Evolutionary conservation across 257 asterid genomes (phyloP).

Genomic region (Agastache rugosa): DNA sequence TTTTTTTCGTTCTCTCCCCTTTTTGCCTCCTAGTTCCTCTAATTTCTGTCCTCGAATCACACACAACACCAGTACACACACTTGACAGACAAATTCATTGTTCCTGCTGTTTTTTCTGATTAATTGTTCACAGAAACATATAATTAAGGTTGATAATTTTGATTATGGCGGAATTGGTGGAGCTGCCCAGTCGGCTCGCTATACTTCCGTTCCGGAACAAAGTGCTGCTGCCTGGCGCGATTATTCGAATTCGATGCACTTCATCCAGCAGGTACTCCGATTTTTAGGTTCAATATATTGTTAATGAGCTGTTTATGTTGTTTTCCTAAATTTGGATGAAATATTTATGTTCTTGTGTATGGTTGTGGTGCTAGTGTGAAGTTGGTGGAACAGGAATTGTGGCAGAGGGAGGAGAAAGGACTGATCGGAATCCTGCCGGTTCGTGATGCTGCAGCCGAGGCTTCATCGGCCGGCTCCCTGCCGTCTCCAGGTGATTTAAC

Average conservation of each 20-base stretch:
- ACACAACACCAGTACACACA: neutral
- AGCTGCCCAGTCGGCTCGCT: conserved; percentile 90
- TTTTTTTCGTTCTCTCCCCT: neutral
- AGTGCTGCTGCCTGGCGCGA: conserved; percentile 95
- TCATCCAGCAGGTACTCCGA: conserved; percentile 82
- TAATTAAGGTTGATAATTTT: conserved; percentile 6
- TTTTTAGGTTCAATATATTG: neutral
- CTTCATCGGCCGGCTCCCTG: conserved; percentile 50
- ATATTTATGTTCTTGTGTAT: conserved; percentile 25
- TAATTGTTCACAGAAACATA: neutral
- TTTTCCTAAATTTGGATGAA: conserved; percentile 17
- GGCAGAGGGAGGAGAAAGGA: conserved; percentile 99
- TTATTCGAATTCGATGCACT: conserved; percentile 96
- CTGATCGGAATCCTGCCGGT: conserved; percentile 94
- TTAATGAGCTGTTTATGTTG: conserved; percentile 9
- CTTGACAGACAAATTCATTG: neutral
- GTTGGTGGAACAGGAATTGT: conserved; percentile 95
- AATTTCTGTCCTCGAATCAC: neutral
- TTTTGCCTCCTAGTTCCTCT: neutral
- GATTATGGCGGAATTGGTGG: conserved; percentile 89
- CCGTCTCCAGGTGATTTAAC: conserved; percentile 64
- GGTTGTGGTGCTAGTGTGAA: conserved; percentile 67
- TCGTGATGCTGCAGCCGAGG: conserved; percentile 81
- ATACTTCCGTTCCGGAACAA: conserved; percentile 95
- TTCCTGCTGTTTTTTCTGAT: neutral